Base-by-base conservation (phyloP, 1,139 yeast genomes). In the Keqinozyma sinolaborantium region DNA sequence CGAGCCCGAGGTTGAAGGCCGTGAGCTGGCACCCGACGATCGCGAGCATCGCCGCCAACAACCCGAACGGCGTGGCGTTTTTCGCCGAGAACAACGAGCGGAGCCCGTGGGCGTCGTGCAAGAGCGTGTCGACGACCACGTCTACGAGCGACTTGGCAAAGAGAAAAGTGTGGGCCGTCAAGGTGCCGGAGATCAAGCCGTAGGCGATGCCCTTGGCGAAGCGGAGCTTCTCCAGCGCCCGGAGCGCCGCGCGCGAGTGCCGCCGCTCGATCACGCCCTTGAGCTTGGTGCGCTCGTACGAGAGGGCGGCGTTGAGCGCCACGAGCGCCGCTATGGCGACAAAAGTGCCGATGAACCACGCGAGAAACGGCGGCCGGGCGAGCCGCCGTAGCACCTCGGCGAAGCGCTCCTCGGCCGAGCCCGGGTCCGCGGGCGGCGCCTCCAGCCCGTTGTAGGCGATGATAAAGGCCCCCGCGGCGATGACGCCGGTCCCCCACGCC, bases 141-240 rank as follows among this genome's bases (percentile, higher is more conserved):
- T 86, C 95, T 11, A 87, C 83, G 0, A 86, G 73, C 2, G 90
- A 78, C 54, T 88, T 88, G 18, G 96, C 95, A 60, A 86, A 73
- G 32, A 88, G 66, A 35, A 88, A 71, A 1, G 95, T 84, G 51
- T 86, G 95, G 0, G 95, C 95, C 0, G 95, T 83, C 31, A 87
- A 63, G 0, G 83, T 75, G 2, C 96, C 96, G 28, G 90, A 80
- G 2, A 81, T 64, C 11, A 79, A 53, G 2, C 95, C 95, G 50
- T 70, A 83, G 19, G 74, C 57, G 8, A 76, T 57, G 2, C 90
- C 95, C 48, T 69, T 60, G 13, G 48, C 36, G 37, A 65, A 62
- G 24, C 53, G 55, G 26, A 47, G 47, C 29, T 46, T 48, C 25
- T 50, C 46, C 5, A 50, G 33, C 2, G 36, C 25, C 25, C 44